Evolutionary conservation across 305 asterid genomes (phyloP).

Genomic region (Fraxinus latifolia): DNA sequence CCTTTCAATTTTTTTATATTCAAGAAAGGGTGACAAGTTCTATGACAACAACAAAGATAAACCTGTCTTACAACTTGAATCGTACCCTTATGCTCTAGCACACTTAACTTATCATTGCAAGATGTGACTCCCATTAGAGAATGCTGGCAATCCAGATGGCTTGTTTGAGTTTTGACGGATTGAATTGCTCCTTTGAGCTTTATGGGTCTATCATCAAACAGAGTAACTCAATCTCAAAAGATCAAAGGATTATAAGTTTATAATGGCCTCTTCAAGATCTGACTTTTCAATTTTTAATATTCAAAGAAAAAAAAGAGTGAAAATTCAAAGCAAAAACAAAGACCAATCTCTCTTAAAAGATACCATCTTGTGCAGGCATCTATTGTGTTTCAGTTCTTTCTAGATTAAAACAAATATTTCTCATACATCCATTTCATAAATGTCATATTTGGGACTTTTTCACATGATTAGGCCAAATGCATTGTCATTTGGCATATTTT

Average conservation of each 20-base stretch:
- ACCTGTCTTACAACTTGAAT: neutral
- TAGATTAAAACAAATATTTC: neutral
- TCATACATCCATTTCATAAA: neutral
- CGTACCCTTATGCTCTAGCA: neutral
- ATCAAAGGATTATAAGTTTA: neutral
- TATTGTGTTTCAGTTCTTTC: conserved; percentile 17
- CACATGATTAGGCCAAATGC: conserved; percentile 21
- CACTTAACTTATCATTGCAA: neutral
- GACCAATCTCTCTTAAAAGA: conserved; percentile 33
- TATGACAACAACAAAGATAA: neutral
- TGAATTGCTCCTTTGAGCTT: neutral
- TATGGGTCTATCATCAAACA: no score
- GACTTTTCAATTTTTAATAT: conserved; percentile 14
- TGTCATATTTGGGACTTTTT: conserved; percentile 13
- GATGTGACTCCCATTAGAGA: neutral
- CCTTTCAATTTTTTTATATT: conserved; percentile 1
- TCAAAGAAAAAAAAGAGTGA: conserved; percentile 22
- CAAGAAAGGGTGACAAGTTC: neutral
- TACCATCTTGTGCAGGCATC: conserved; percentile 19
- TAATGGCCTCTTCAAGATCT: conserved; percentile 15
- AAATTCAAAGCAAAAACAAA: conserved; percentile 34
- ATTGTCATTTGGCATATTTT: conserved; percentile 17
- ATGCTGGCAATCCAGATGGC: neutral
- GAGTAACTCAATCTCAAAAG: neutral
- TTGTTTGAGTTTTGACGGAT: neutral